Evolutionary conservation across 2,329 filamentous ascomycete genomes (phyloP), one percentile per base, ranked within the genome.

Genomic region (Cephalotrichum gorgonifer): DNA sequence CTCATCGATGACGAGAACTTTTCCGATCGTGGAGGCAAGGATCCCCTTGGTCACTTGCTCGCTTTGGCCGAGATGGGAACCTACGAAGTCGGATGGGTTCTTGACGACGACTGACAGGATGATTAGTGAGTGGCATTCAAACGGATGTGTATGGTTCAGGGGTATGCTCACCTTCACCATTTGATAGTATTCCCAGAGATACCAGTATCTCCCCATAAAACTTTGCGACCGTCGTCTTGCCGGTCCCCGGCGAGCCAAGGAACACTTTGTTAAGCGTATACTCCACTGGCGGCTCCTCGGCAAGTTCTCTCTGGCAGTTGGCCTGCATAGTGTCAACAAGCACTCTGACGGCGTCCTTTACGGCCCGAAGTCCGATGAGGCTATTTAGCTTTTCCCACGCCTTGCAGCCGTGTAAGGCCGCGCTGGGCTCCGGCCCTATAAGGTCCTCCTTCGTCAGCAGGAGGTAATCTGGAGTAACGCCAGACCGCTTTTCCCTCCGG

Each of bases 1-100:
- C 58, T 93, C 86, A 53, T 91, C 86, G 3, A 91, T 88, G 14
- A 91, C 77, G 0, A 91, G 72, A 0, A 90, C 84, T 54, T 90
- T 91, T 0, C 87, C 86, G 0, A 74, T 54, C 0, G 83, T 80
- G 0, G 79, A 66, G 0, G 76, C 78, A 0, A 91, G 69, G 6
- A 90, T 88, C 0, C 70, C 81, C 54, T 87, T 90, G 0, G 86
- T 90, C 30, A 81, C 78, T 2, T 73, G 68, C 60, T 91, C 86
- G 0, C 86, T 89, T 2, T 74, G 67, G 0, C 86, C 86, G 0
- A 91, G 52, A 0, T 59, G 68, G 8, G 62, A 64, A 0, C 84
- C 85, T 1, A 89, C 67, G 56, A 91, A 90, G 55, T 91, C 86
- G 0, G 85, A 66, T 0, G 86, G 86, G 38, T 81, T 88, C 57